Evolutionary conservation across 495 filamentous ascomycete species (phyloP).

Genomic region (Neurospora hispaniola): DNA sequence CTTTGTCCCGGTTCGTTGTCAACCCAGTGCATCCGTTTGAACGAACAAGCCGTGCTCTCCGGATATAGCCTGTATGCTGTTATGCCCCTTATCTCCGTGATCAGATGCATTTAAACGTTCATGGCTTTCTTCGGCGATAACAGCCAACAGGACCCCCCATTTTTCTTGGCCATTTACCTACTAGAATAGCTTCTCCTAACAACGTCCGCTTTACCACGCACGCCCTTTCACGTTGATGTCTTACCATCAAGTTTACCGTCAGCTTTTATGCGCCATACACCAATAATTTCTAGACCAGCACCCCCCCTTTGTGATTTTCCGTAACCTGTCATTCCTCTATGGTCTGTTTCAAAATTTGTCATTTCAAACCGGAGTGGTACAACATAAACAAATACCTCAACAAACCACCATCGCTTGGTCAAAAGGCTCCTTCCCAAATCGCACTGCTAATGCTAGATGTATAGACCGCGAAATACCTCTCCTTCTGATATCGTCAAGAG

Average conservation of each 20-base stretch:
- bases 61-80: not conserved
- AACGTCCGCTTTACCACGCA: not conserved
- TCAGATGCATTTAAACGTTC: not conserved
- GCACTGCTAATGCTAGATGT: not conserved
- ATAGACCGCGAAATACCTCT: not conserved
- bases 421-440: not conserved
- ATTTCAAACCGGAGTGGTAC: not conserved
- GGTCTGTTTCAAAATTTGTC: not conserved
- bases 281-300: not conserved
- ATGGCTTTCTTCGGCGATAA: not conserved
- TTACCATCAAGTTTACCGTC: not conserved
- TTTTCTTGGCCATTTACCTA: not conserved
- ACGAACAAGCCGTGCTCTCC: not conserved
- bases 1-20: not conserved
- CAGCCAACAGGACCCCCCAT: not conserved
- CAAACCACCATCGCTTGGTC: not conserved
- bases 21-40: not conserved
- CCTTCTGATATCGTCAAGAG: not conserved
- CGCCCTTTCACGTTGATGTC: too few species aligned
- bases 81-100: not conserved
- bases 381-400: not conserved
- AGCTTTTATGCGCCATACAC: not conserved
- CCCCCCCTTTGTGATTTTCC: too few species aligned
- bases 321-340: not conserved
- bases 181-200: not conserved